A percentile compares a stretch with the other conserved stretches of the same genome.
These are phyloP conservation scores for Nakazawaea wyomingensis DNA, from an alignment of 805 yeast genomes.

Conservation along the genomic window DNA sequence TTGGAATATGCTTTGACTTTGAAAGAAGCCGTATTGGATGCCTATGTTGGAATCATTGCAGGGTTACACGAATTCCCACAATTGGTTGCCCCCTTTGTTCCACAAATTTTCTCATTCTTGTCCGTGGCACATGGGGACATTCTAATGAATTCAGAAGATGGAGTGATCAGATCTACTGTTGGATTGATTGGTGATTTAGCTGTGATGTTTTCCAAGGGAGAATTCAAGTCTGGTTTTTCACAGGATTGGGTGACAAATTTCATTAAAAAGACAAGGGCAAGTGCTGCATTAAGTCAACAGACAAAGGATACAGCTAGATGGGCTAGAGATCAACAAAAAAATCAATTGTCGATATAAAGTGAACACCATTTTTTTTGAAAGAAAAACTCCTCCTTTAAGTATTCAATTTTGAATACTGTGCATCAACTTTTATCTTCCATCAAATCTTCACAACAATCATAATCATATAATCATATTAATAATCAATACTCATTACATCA, in stretches of 20 bases:
- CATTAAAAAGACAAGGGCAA: conserved; percentile 67
- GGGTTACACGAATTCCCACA: conserved; percentile 74
- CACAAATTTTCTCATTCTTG: conserved; percentile 67
- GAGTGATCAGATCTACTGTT: conserved; percentile 75
- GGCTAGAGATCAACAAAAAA: conserved; percentile 85
- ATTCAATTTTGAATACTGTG: no score
- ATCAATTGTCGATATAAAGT: conserved; percentile 4
- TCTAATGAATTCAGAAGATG: conserved; percentile 55
- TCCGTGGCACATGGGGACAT: conserved; percentile 54
- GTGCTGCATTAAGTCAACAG: conserved; percentile 51
- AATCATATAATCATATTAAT: no score
- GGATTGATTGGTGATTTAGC: conserved; percentile 94
- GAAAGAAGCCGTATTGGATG: conserved; percentile 87
- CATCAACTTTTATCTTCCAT: no score
- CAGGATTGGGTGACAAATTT: conserved; percentile 79
- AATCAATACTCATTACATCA: no score
- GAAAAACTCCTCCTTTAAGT: not conserved
- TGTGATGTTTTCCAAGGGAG: conserved; percentile 76
- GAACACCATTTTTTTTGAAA: no score
- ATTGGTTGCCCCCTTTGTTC: conserved; percentile 58
- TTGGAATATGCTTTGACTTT: conserved; percentile 68
- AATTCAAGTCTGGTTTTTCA: conserved; percentile 57
- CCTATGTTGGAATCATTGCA: conserved; percentile 91
- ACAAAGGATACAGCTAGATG: conserved; percentile 94
- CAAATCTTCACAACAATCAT: no score